phyloP scores from a whole-genome alignment of 495 filamentous ascomycete genomes.

The Mytilinidion resinicola region DNA sequence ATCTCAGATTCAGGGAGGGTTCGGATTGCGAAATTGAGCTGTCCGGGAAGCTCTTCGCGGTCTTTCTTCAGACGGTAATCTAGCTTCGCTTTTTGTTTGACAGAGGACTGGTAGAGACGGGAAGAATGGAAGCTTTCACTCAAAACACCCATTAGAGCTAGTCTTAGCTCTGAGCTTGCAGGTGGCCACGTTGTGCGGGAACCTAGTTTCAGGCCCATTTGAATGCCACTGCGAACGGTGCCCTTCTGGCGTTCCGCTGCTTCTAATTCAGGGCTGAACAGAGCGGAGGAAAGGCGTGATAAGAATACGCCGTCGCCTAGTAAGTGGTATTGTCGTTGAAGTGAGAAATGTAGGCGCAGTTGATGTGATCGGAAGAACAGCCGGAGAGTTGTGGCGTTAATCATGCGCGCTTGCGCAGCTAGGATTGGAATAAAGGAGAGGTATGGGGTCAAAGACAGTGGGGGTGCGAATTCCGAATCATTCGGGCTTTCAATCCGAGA shows the following conservation, averaged over 20 bases:
- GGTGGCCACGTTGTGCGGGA: constrained; percentile 81
- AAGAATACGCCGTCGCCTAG: constrained; percentile 79
- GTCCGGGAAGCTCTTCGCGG: constrained; percentile 60
- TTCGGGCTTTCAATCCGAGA: constrained; percentile 1
- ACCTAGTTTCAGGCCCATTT: constrained; percentile 75
- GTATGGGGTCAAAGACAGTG: constrained; percentile 61
- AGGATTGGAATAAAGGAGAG: constrained; percentile 73
- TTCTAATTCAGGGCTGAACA: constrained; percentile 81
- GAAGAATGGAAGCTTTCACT: constrained; percentile 59
- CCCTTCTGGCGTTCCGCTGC: constrained; percentile 67
- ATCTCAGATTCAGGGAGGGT: constrained; percentile 70
- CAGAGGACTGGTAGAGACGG: constrained; percentile 10
- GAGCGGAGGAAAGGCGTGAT: constrained; percentile 67
- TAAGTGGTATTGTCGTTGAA: constrained; percentile 76
- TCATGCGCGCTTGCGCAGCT: constrained; percentile 62
- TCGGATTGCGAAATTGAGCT: constrained; percentile 81
- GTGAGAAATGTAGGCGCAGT: constrained; percentile 64
- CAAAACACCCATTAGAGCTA: constrained; percentile 82
- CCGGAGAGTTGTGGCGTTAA: constrained; percentile 71
- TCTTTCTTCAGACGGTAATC: constrained; percentile 13
- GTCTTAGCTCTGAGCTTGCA: constrained; percentile 80
- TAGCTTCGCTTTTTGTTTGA: no score
- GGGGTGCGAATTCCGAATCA: constrained; percentile 53
- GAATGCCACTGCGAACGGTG: constrained; percentile 58
- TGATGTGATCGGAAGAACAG: constrained; percentile 71